Conservation (phyloP, 2,329 filamentous ascomycete genomes). For the Calonectria leucothoes region DNA sequence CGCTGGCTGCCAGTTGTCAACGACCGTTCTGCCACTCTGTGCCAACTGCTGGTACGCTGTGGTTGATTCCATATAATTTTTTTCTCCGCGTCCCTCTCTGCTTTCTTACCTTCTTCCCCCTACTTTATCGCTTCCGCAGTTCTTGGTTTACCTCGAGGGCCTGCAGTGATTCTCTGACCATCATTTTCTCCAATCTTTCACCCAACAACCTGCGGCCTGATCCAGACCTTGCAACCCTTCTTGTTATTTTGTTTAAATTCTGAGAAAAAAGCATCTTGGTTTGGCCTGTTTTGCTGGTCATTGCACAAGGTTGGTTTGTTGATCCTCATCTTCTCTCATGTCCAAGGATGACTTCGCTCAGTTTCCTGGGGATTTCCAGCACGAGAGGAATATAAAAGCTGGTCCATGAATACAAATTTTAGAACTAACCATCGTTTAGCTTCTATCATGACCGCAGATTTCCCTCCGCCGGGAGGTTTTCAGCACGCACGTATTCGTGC, state of each 20-base stretch:
- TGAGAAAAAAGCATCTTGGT: not conserved
- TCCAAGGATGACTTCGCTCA: not conserved
- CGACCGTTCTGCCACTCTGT: not conserved
- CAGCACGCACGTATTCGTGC: conserved; percentile 39
- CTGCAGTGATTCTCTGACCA: not conserved
- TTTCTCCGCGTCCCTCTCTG: not conserved
- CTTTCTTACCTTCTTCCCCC: conserved; percentile 4
- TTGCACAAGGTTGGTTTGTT: not conserved
- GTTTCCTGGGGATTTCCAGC: not conserved
- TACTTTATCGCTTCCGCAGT: not conserved
- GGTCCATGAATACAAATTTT: not conserved
- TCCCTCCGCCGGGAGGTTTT: conserved; percentile 22
- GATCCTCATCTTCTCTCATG: not conserved
- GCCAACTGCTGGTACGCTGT: not conserved
- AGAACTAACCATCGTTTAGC: conserved; percentile 24
- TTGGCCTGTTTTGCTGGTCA: not conserved
- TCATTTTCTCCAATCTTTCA: not conserved
- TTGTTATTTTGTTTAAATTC: not conserved
- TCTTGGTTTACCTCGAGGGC: conserved; percentile 4
- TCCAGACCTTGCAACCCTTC: not conserved
- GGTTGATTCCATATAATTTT: not conserved
- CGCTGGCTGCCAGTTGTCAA: conserved; percentile 13
- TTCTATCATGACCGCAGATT: conserved; percentile 30
- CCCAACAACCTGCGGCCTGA: not conserved
- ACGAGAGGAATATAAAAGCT: too few species aligned